phyloP scores from a whole-genome alignment of 164 flowering plant genomes.

The Liquidambar formosana region DNA sequence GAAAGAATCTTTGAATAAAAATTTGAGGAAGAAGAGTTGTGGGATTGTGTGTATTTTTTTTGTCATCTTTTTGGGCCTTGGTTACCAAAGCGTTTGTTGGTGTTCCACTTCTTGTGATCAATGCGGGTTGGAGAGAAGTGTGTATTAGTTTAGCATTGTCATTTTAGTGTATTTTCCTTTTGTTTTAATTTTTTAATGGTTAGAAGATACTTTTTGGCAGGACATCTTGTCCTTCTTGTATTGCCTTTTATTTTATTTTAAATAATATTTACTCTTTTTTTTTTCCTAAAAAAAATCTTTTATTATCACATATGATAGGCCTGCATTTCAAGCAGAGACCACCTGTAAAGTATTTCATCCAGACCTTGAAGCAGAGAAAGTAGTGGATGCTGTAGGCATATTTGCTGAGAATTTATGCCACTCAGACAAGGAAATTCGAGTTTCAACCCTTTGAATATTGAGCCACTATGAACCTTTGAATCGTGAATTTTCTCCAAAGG shows the following conservation, averaged over 20 bases:
- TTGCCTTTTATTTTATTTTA: background rate
- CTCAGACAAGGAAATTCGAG: constrained; percentile 62
- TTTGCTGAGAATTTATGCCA: constrained; percentile 69
- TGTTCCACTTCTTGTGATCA: no score
- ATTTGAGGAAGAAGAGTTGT: no score
- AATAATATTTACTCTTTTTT: background rate
- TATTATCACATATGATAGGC: constrained; percentile 32
- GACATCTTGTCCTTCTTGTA: no score
- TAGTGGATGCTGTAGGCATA: constrained; percentile 38
- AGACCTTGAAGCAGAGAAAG: constrained; percentile 45
- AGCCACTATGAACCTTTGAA: constrained; percentile 55
- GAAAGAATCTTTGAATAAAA: no score
- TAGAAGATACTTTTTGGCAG: no score
- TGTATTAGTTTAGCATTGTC: no score
- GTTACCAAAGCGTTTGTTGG: no score
- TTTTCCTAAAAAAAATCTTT: background rate
- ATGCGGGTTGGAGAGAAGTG: no score
- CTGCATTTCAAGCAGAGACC: constrained; percentile 22
- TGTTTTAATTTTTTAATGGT: no score
- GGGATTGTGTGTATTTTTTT: no score
- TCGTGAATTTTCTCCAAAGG: constrained; percentile 16
- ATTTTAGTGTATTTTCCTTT: no score
- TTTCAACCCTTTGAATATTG: constrained; percentile 74
- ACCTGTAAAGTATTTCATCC: constrained; percentile 24
- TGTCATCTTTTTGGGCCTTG: no score